Evolutionary conservation across 768 basidiomycete genomes (phyloP), one percentile per base, ranked within the genome.

Genomic region (Sistotremastrum suecicum): DNA sequence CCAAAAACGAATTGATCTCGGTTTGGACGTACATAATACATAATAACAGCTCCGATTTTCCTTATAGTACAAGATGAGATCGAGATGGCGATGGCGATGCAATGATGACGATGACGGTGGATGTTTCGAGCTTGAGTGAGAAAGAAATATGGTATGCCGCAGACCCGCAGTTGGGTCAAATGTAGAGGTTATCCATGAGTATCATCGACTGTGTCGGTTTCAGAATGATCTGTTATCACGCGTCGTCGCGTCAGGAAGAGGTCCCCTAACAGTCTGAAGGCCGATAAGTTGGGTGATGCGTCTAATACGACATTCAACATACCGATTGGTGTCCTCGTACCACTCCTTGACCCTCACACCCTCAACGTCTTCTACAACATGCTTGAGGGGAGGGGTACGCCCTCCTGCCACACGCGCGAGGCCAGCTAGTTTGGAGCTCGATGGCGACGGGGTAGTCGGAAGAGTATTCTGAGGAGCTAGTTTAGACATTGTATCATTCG

Each of bases 311-410:
- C 34, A 37, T 33, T 35, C 42, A 28, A 39, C n/a, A n/a, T 39
- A 80, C 83, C 66, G 79, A 58, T 85, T 86, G 0, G 66, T 65
- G 44, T 71, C 69, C 56, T 78, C 79, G 47, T 86, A 86, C 9
- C 67, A 71, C 48, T 77, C 69, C 39, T 66, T 66, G 10, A 81
- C 78, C 9, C 59, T 61, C 34, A 63, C 55, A 1, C 49, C 52
- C 45, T 61, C 59, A 5, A 63, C 59, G 58, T 80, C 74, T 43
- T 71, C 52, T 38, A 56, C 46, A 36, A 57, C 47, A 46, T 40
- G 28, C 30, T 6, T 38, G 34, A 32, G 38, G 31, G 36, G 7
- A 20, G 37, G 29, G 39, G 50, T 20, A 43, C 7, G 33, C n/a
- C 42, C 28, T 11, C 30, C 29, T 33, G 28, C 2, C 30, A 34